phyloP scores from a whole-genome alignment of 371 early-diverging fungal genomes.

The Apophysomyces variabilis region DNA sequence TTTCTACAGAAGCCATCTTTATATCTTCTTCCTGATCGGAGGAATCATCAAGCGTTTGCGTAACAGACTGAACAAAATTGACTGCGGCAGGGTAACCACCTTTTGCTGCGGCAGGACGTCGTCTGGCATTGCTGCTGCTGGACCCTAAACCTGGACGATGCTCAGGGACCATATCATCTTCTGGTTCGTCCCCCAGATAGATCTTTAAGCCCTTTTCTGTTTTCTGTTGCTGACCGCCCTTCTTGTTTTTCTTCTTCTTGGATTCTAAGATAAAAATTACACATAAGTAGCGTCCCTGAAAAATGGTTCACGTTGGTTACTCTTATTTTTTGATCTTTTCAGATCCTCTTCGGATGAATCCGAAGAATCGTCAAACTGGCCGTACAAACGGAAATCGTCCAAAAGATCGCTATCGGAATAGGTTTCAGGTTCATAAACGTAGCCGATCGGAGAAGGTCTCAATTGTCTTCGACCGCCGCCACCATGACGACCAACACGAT shows the following conservation, averaged over 20 bases:
- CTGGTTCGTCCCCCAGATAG: too few species aligned
- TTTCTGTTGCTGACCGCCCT: background rate
- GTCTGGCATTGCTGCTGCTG: background rate
- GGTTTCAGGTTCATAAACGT: slow-evolving; percentile 17
- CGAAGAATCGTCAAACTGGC: slow-evolving; percentile 22
- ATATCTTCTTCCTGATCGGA: background rate
- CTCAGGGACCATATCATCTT: too few species aligned
- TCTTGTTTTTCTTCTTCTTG: background rate
- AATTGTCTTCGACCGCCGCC: slow-evolving; percentile 21
- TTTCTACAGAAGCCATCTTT: background rate
- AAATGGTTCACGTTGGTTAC: background rate
- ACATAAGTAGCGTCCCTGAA: too few species aligned
- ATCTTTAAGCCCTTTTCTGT: too few species aligned
- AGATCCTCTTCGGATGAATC: slow-evolving; percentile 7
- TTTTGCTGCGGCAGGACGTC: slow-evolving; percentile 13
- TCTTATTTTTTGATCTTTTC: background rate
- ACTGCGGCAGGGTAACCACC: slow-evolving; percentile 9
- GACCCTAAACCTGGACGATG: too few species aligned
- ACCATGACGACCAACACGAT: slow-evolving; percentile 7
- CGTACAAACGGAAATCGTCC: slow-evolving; percentile 27
- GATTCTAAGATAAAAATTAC: background rate
- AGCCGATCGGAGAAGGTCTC: slow-evolving; percentile 10
- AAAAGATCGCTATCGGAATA: slow-evolving; percentile 11
- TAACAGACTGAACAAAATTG: slow-evolving; percentile 10
- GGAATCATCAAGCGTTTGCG: background rate